phyloP scores from a whole-genome alignment of 768 basidiomycete species.

The Wakefieldia striispora region DNA sequence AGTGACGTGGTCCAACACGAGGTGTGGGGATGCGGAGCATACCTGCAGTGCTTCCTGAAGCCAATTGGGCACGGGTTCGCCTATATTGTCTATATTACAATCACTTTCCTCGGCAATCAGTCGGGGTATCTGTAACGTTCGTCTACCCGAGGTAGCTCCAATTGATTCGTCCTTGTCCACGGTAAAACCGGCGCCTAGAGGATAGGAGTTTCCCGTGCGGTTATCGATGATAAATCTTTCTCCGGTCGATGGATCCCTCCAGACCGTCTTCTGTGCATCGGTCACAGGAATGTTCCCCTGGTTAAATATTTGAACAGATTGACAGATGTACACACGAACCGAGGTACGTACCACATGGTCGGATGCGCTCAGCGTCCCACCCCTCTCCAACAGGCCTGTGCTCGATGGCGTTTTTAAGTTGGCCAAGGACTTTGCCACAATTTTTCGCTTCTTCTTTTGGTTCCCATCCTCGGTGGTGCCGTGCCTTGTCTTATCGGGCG shows the following conservation, averaged over 20 bases:
- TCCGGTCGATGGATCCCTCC: constrained; percentile 65
- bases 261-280: constrained; percentile 33
- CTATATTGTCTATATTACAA: constrained; percentile 5
- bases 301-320: constrained; percentile 10
- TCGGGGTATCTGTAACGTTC: constrained; percentile 11
- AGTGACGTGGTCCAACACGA: constrained; percentile 4
- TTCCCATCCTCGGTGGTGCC: constrained; percentile 24
- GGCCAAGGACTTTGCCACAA: constrained; percentile 21
- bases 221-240: constrained; percentile 58
- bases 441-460: constrained; percentile 53
- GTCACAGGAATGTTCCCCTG: constrained; percentile 27
- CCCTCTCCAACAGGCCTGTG: constrained; percentile 5
- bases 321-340: constrained; percentile 2
- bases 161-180: constrained; percentile 7
- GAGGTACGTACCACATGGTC: constrained; percentile 21
- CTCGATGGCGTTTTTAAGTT: constrained; percentile 6
- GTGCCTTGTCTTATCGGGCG: constrained; percentile 19
- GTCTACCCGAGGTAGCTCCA: constrained; percentile 9
- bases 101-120: constrained; percentile 1
- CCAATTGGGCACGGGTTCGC: constrained; percentile 54
- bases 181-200: constrained; percentile 21
- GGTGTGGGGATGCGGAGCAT: constrained; percentile 19
- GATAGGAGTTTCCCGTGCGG: constrained; percentile 69
- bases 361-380: constrained; percentile 6
- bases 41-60: constrained; percentile 60